Evolutionary conservation across 108 stramenopile genomes (phyloP), one percentile per base, ranked within the genome.

Genomic region (Conticribra weissflogii): DNA sequence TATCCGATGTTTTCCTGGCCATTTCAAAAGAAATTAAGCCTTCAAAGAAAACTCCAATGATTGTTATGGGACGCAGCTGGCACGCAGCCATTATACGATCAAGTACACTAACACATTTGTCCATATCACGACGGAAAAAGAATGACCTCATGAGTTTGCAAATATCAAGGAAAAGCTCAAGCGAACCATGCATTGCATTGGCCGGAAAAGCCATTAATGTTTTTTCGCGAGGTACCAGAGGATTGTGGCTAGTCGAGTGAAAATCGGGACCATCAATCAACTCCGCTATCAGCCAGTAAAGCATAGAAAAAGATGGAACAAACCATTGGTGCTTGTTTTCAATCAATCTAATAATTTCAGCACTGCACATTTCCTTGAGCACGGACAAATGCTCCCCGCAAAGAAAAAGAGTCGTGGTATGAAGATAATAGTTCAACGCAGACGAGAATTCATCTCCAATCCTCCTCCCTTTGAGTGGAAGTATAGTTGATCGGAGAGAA

Each of bases 11-110:
- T 51, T 51, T 14, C 48, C 63, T 16, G 3, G 63, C 63, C 28
- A 49, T 28, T 15, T 50, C 32, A 46, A 63, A 50, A n/a, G 47
- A 31, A 25, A 49, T 2, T 22, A 63, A 51, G 12, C 63, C 63
- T 32, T 63, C 63, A 30, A 63, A 63, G 23, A 63, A 63, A 21
- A 32, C 28, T 0, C 63, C 63, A 14, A 31, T 18, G 7, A 50
- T 21, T n/a, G 33, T 8, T 2, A 7, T 14, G 3, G 49, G 49
- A 18, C 47, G 47, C 12, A 63, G 44, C 18, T 18, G 16, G 51
- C 46, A 49, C 50, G 7, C 0, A n/a, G 1, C 17, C 18, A 4
- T 50, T 23, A 25, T 19, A 63, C n/a, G 29, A 46, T 19, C 33
- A 31, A 23, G 14, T 17, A 7, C 51, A 24, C 7, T 21, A 22